A percentile compares a stretch with the other conserved stretches of the same genome.
These are phyloP conservation scores for Botryotinia narcissicola DNA, from an alignment of 2,329 filamentous ascomycete genomes.

Conservation along the genomic window DNA sequence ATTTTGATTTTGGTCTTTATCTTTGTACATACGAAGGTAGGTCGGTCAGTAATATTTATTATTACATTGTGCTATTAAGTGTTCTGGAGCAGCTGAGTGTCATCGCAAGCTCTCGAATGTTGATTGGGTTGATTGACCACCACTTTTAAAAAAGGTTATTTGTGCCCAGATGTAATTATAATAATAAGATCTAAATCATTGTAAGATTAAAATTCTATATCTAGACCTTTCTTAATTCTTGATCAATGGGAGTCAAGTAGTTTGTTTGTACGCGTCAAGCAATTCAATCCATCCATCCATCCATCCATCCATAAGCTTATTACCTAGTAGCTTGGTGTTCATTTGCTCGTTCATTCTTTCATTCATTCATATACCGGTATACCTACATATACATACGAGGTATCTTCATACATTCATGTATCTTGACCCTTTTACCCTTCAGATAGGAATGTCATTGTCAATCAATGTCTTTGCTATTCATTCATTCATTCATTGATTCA, in stretches of 20 bases:
- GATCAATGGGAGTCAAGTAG: neutral
- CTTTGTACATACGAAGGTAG: neutral
- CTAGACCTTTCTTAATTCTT: neutral
- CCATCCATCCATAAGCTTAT: neutral
- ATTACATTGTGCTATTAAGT: neutral
- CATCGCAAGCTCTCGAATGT: constrained; percentile 3
- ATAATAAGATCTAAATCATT: neutral
- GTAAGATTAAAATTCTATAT: constrained; percentile 3
- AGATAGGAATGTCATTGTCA: neutral
- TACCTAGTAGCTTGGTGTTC: neutral
- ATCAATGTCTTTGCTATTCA: neutral
- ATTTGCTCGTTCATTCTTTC: neutral
- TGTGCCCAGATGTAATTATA: neutral
- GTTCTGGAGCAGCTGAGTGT: constrained; percentile 20
- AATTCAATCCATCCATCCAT: too few relatives aligned
- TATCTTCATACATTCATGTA: neutral
- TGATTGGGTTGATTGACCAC: constrained; percentile 1
- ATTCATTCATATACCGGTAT: neutral
- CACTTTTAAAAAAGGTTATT: neutral
- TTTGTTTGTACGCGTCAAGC: neutral
- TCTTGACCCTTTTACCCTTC: neutral
- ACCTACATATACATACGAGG: too few relatives aligned
- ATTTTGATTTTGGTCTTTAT: neutral
- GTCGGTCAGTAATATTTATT: neutral
- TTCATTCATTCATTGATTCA: neutral